Conservation (phyloP, 2,329 filamentous ascomycete species). For the Colletotrichum filicis region DNA sequence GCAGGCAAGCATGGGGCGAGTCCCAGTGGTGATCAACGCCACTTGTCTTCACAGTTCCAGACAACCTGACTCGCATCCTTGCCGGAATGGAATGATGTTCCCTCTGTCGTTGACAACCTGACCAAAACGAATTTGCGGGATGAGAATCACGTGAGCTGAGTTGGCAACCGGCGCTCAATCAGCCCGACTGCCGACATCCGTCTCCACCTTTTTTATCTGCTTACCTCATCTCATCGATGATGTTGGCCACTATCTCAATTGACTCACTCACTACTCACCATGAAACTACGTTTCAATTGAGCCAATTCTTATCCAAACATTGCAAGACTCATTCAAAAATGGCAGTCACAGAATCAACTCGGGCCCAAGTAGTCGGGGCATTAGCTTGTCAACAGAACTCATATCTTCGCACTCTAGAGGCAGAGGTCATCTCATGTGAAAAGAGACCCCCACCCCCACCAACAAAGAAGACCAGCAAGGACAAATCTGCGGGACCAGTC, state of each 20-base stretch:
- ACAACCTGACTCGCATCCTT: not conserved
- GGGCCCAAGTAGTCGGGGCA: conserved; percentile 39
- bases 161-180: too few species aligned
- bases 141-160: not conserved
- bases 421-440: conserved; percentile 42
- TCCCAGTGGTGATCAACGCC: not conserved
- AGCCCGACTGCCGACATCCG: not conserved
- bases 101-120: not conserved
- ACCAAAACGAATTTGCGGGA: not conserved
- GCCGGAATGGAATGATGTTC: not conserved
- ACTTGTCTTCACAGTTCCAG: not conserved
- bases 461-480: conserved; percentile 30
- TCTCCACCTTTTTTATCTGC: not conserved
- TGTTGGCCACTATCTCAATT: not conserved
- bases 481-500: conserved; percentile 29
- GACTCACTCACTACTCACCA: not conserved
- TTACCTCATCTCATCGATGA: not conserved
- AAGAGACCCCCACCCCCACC: conserved; percentile 36
- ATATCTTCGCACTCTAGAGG: conserved; percentile 40
- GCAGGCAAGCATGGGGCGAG: not conserved
- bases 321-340: not conserved
- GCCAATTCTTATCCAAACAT: not conserved
- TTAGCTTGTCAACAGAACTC: conserved; percentile 43
- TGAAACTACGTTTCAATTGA: not conserved
- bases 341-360: conserved; percentile 21